Base-by-base conservation (phyloP, 2,329 filamentous ascomycete species). In the Chlorencoelia australis region DNA sequence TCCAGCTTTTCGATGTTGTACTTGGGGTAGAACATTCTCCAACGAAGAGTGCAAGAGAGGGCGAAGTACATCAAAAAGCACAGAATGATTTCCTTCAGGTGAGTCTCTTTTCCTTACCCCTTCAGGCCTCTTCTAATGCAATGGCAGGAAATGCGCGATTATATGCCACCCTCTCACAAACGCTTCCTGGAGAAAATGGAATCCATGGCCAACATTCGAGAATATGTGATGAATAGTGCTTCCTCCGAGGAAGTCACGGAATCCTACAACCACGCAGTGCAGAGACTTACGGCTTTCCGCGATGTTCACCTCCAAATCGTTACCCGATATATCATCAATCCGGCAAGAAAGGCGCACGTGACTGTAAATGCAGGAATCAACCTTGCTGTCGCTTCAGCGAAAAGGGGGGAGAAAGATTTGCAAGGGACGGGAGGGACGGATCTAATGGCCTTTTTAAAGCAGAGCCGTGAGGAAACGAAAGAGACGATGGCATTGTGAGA, bases 221-320 rank as follows among this genome's bases (percentile, higher is more conserved):
- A 76, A 29, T 81, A 81, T 37, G 85, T 69, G 56, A 35, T 37
- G n/a, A 39, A 53, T 43, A 55, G 65, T 48, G 59, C 77, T 56
- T 55, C 66, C 39, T 40, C 24, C 10, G 29, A 29, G 8, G 57
- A 65, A 5, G 57, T 82, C 32, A 57, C 65, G 42, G 52, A 76
- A 49, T 65, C 83, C 52, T 95, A 84, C 55, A 78, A 84, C 40
- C 71, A 72, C 0, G 87, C 84, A 28, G 71, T 88, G 1, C 73
- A 77, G 15, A 84, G 87, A 60, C 67, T 95, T 28, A 75, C 77
- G 8, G 67, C 71, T 14, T 79, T 95, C 52, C 71, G 89, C 37
- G 82, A 89, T 56, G 86, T 82, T 52, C 88, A 96, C 56, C 83
- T 95, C 48, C 77, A 84, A 56, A 84, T 96, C 40, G 88, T 95